These are phyloP conservation scores for Neurospora sp. DNA, from an alignment of 495 filamentous ascomycete genomes.

Conservation along the genomic window DNA sequence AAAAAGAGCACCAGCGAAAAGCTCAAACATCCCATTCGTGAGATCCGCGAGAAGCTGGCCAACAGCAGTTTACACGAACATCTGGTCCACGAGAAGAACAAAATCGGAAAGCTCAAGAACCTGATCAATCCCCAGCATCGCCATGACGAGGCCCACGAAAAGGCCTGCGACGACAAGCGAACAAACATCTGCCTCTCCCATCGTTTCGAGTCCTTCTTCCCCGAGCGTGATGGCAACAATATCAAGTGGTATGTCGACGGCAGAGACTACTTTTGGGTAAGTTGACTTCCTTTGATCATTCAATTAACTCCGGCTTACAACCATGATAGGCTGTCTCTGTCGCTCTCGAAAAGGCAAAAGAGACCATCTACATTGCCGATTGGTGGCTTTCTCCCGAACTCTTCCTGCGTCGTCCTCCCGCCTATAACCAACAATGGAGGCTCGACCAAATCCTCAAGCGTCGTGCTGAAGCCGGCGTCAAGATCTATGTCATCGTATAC, in stretches of 20 bases:
- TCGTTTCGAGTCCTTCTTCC: constrained; percentile 81
- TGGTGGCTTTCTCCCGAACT: constrained; percentile 97
- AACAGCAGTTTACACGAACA: constrained; percentile 20
- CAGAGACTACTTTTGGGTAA: constrained; percentile 78
- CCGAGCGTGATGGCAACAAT: constrained; percentile 70
- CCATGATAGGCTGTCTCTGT: constrained; percentile 56
- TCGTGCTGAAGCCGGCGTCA: constrained; percentile 80
- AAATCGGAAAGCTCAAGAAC: constrained; percentile 46
- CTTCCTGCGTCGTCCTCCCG: constrained; percentile 78
- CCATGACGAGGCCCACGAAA: constrained; percentile 89
- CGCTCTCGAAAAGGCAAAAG: constrained; percentile 76
- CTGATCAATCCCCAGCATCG: constrained; percentile 80
- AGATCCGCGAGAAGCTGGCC: constrained; percentile 38
- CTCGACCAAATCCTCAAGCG: constrained; percentile 81
- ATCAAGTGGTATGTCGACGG: constrained; percentile 98
- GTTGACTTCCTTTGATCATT: constrained; percentile 3
- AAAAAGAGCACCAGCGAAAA: constrained; percentile 15
- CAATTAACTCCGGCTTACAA: background rate
- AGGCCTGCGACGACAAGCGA: constrained; percentile 71
- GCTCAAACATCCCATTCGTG: constrained; percentile 28
- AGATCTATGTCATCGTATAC: constrained; percentile 91
- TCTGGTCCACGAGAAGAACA: constrained; percentile 40
- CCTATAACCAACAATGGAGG: constrained; percentile 74
- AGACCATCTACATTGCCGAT: constrained; percentile 90
- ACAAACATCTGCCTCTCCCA: constrained; percentile 60